These are phyloP conservation scores for Pholiota microspora DNA, from an alignment of 768 basidiomycete species.

Conservation along the genomic window DNA sequence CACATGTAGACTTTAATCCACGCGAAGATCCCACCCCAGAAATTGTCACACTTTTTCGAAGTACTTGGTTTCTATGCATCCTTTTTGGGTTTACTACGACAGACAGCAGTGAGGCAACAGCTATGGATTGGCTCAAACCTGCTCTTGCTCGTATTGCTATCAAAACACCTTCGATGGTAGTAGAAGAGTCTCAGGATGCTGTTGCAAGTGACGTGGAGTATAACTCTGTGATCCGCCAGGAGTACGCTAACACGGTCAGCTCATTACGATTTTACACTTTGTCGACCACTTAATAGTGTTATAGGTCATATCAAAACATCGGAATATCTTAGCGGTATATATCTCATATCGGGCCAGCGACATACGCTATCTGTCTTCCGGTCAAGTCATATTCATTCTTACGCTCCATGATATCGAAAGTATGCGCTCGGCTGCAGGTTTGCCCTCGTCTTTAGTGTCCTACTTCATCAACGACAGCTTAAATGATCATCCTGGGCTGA, in stretches of 20 bases:
- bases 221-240: constrained; percentile 85
- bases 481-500: constrained; percentile 66
- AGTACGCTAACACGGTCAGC: constrained; percentile 76
- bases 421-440: constrained; percentile 77
- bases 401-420: constrained; percentile 87
- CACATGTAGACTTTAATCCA: constrained; percentile 66
- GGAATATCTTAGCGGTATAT: constrained; percentile 58
- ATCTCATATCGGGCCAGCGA: constrained; percentile 67
- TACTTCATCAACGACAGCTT: constrained; percentile 89
- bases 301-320: constrained; percentile 72
- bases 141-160: constrained; percentile 77
- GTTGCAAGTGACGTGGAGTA: constrained; percentile 89
- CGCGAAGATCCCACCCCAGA: constrained; percentile 52
- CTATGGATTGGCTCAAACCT: constrained; percentile 77
- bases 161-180: constrained; percentile 83
- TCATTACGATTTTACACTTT: background rate
- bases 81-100: constrained; percentile 76
- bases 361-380: constrained; percentile 70
- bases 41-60: constrained; percentile 78
- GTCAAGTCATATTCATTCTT: constrained; percentile 83
- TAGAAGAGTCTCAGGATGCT: constrained; percentile 80
- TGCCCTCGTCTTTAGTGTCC: constrained; percentile 77
- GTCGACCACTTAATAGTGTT: constrained; percentile 2
- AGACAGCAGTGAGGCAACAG: constrained; percentile 52
- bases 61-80: constrained; percentile 91